Evolutionary conservation across 2,329 filamentous ascomycete species (phyloP), one percentile per base, ranked within the genome.

Genomic region (Ophiognomonia clavigignenti-juglandacearum): DNA sequence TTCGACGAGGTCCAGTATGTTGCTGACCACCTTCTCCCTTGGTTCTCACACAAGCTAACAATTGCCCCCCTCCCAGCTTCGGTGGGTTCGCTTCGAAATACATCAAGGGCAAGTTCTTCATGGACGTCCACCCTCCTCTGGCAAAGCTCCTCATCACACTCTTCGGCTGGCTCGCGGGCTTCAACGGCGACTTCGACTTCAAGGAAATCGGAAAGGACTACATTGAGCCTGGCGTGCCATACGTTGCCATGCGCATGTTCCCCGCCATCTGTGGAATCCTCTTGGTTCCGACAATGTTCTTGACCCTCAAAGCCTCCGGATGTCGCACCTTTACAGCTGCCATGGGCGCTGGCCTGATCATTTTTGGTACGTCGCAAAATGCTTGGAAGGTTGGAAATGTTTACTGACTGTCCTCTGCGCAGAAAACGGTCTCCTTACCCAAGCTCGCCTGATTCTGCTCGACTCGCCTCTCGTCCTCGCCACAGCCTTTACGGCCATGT

Each of bases 181-280:
- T 97, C 66, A 81, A 96, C 63, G 93, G 93, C 55, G 78, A 89
- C 54, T 98, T 98, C 65, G 93, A 97, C 67, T 98, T 98, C 76
- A 98, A 97, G 75, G 91, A 98, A 58, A 98, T 98, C 69, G 93
- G 93, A 68, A 96, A 97, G 73, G 93, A 98, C 67, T 98, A 98
- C 64, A 66, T 97, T 54, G 93, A 96, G 70, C 90, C 93, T 4
- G 82, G 83, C 44, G 93, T 98, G 45, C 93, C 93, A 36, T 98
- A 98, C 68, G 93, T 98, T 47, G 87, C 93, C 47, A 98, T 98
- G 93, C 86, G 93, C 64, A 70, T 97, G 69, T 82, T 96, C 56
- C 92, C 93, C 32, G 93, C 93, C 46, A 72, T 97, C 55, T 85
- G 90, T 58, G 93, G 93, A 63, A 84, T 97, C 50, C 69, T 95